These are phyloP conservation scores for Russula brevipes DNA, from an alignment of 768 basidiomycete genomes.

Conservation along the genomic window DNA sequence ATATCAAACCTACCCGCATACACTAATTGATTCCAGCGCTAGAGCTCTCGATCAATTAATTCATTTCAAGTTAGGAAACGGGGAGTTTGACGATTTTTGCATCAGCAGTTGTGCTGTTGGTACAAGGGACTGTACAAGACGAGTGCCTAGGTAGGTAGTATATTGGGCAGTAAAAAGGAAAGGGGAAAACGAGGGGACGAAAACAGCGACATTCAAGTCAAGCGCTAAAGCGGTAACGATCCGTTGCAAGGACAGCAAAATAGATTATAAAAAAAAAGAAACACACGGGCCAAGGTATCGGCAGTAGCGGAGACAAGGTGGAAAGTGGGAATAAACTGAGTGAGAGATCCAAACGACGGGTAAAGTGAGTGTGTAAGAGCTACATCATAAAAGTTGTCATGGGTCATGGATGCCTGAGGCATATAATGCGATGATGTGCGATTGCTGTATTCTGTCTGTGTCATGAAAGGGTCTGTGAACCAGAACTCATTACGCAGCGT, in stretches of 20 bases:
- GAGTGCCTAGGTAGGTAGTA: not conserved
- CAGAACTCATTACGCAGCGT: conserved; percentile 1
- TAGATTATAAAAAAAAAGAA: conserved; percentile 22
- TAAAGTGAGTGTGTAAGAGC: not conserved
- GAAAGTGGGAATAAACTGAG: not conserved
- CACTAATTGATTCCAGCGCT: too few species aligned
- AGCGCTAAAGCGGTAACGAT: not conserved
- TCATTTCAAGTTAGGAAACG: not conserved
- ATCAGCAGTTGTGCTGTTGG: not conserved
- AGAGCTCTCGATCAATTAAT: too few species aligned
- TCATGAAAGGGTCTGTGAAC: not conserved
- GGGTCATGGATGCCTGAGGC: not conserved
- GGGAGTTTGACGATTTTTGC: not conserved
- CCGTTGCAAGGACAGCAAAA: conserved; percentile 14
- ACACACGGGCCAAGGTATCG: conserved; percentile 5
- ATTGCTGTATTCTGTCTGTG: not conserved
- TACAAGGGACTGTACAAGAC: conserved; percentile 1
- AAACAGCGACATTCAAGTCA: not conserved
- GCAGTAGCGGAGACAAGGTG: not conserved
- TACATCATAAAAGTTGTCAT: conserved; percentile 11
- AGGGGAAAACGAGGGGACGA: not conserved
- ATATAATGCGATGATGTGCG: not conserved
- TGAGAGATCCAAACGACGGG: not conserved
- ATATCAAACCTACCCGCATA: too few species aligned
- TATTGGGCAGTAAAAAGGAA: not conserved